Evolutionary conservation across 2,329 filamentous ascomycete genomes (phyloP), one percentile per base, ranked within the genome.

Genomic region (Arthrobotrys entomopaga): DNA sequence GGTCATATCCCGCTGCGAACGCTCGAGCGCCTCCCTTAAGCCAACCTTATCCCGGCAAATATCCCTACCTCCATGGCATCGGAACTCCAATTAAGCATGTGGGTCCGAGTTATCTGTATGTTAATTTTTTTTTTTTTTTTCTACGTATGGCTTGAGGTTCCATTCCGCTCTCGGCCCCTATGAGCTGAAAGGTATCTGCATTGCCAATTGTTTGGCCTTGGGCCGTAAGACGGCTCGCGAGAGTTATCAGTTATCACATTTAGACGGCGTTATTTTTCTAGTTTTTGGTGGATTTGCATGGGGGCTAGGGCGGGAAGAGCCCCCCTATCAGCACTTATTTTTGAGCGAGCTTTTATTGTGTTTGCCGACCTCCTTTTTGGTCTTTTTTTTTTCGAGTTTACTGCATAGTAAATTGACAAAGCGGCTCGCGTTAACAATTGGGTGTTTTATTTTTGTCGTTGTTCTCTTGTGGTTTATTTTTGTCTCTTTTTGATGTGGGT

Each of bases 381-480:
- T 10, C 10, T 10, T 34, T 10, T 34, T 10, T 34, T 34, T 34
- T 5, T 34, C 29, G 29, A 34, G 26, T 34, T 34, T 34, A 34
- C 29, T 34, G 29, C 29, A n/a, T 46, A 6, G 16, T 46, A 46
- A 19, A 46, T 46, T 15, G 13, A 46, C 1, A 46, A 1, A 46
- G 13, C 13, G 16, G 13, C 42, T 15, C 42, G 13, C 6, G 42
- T 19, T n/a, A 46, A 46, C 15, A n/a, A 19, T 46, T 15, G 42
- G 42, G 42, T 46, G 42, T 46, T 46, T 46, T 46, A 46, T 46
- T 46, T 46, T 46, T 46, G 42, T 46, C 42, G 42, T 46, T 46
- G 42, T 46, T 34, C 10, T 34, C 10, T 34, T 34, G 29, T 46
- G 10, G 42, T 7, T 46, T 46, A 46, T 46, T 46, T 46, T 46